Evolutionary conservation across 2,329 filamentous ascomycete genomes (phyloP).

Genomic region (Sporothrix protearum): DNA sequence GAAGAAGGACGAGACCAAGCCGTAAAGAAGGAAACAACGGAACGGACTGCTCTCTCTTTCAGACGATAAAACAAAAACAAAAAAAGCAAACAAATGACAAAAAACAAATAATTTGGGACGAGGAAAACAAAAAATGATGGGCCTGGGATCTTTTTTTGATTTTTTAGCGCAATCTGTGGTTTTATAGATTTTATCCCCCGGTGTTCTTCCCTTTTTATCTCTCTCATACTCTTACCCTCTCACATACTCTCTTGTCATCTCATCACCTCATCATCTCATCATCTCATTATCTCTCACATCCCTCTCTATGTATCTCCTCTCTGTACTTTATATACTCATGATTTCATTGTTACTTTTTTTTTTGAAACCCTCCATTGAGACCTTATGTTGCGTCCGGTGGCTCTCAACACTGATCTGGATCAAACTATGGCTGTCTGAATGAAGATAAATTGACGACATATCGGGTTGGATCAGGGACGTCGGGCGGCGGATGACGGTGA

Average conservation of each 20-base stretch:
- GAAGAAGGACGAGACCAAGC: constrained; percentile 73
- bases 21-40: constrained; percentile 42
- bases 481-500: too few relatives aligned
- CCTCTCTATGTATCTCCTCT: constrained; percentile 28
- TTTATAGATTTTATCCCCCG: constrained; percentile 41
- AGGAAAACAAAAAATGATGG: constrained; percentile 13
- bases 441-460: too few relatives aligned
- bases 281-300: constrained; percentile 27
- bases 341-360: constrained; percentile 18
- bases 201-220: constrained; percentile 44
- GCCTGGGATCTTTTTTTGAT: constrained; percentile 16
- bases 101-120: constrained; percentile 4
- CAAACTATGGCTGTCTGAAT: too few relatives aligned
- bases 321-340: constrained; percentile 18
- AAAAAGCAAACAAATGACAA: background rate
- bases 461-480: too few relatives aligned
- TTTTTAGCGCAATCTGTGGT: constrained; percentile 27
- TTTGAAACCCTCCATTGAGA: background rate
- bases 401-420: background rate
- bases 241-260: background rate
- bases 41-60: background rate
- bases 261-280: background rate
- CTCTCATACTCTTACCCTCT: background rate
- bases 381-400: background rate
- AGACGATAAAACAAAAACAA: background rate